Evolutionary conservation across 2,329 filamentous ascomycete species (phyloP), one percentile per base, ranked within the genome.

Genomic region (Piedraia hortae): DNA sequence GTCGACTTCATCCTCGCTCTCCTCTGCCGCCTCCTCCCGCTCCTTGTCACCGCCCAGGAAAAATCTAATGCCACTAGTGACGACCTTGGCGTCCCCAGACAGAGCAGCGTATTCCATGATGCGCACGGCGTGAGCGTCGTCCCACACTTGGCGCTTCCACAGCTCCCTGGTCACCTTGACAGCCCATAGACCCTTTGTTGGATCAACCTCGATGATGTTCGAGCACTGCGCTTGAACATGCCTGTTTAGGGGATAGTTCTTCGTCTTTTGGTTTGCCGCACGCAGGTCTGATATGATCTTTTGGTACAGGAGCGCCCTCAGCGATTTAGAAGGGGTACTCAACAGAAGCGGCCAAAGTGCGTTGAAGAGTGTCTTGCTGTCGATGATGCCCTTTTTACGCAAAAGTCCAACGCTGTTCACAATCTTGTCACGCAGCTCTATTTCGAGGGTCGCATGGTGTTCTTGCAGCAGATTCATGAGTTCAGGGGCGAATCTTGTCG

Each of bases 81-180:
- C 63, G 3, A 93, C 78, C 49, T 97, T 97, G 36, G 88, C 75
- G 34, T 91, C 89, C 22, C 90, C 71, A 3, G 75, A 66, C 25
- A 97, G 50, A 24, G 70, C 67, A 0, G 82, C 78, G 47, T 90
- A 73, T 48, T 89, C 89, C 80, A 97, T 93, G 32, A 93, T 74
- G 38, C 90, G 78, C n/a, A 93, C 85, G 0, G 82, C 68, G 43
- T 80, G 85, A 2, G 78, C 63, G 37, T 97, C 85, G 6, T 73
- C 77, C 85, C 85, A 97, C 31, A 93, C 68, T 36, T 91, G 80
- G 20, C 82, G 62, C 48, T 80, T 89, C 85, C 85, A 97, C 39
- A 97, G 54, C 50, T 97, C 85, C 29, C 82, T 62, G 3, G 80
- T 89, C 31, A 97, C 61, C 46, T 91, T 91, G 28, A 91, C 77